Base-by-base conservation (phyloP, 768 basidiomycete genomes). In the Lentinula boryana region DNA sequence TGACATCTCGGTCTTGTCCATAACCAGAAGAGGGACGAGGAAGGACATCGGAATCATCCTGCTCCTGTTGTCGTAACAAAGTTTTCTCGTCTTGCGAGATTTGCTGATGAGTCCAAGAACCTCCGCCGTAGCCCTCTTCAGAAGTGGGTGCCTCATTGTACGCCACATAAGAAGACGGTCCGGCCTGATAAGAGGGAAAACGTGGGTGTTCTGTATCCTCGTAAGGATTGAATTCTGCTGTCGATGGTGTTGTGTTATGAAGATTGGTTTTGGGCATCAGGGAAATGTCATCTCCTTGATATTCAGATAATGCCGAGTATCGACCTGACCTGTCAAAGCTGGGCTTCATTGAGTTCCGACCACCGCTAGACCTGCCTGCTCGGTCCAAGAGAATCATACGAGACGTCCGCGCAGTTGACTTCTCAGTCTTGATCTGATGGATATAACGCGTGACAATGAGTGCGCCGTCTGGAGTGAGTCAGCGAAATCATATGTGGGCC, bases 381-480 rank as follows among this genome's bases (percentile, higher is more conserved):
- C 48, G 15, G 35, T 49, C 57, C 44, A 58, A 21, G 4, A 58
- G 31, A 9, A 36, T 38, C 57, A 58, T 58, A 18, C 57, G 57
- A 23, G 57, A 86, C 3, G 78, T 72, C 61, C 78, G 76, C 27
- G 71, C 69, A 43, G 67, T 73, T 18, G 76, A 71, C 69, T 85
- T 85, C 66, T 84, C 78, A n/a, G 66, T 70, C 58, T 78, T 75
- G 15, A 86, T 68, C 64, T 78, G 79, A 63, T 81, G 79, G 40
- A 82, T 69, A 66, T 85, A 85, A 7, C 84, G 79, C 13, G 81
- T 78, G 4, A 79, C 77, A 52, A 84, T 75, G 54, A 86, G 63
- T 3, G 74, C 75, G n/a, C 80, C 82, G 63, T 84, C 85, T 86
- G 55, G 5, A 59, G 23, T 23, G 58, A 36, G 40, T 48, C n/a